Percentiles rank a stretch among this genome's conserved stretches.
Evolutionary conservation across 2,329 filamentous ascomycete species (phyloP).

Genomic region (Talaromyces sp.): DNA sequence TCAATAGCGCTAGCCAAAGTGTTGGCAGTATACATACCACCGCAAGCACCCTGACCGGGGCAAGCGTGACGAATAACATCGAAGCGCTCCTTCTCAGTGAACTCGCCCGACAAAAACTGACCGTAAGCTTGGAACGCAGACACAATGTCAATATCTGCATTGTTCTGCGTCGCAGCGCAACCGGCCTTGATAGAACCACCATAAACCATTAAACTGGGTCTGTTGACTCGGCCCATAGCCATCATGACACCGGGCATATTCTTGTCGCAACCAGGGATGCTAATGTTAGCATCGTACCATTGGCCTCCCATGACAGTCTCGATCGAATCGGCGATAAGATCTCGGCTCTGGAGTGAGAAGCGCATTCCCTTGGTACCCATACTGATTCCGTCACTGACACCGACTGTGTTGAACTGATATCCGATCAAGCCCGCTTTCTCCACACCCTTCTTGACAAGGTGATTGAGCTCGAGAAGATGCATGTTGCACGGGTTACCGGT

Average conservation of each 20-base stretch:
- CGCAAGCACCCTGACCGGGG: constrained; percentile 77
- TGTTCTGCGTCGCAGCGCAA: constrained; percentile 71
- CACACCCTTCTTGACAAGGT: constrained; percentile 70
- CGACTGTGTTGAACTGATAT: constrained; percentile 98
- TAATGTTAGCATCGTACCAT: constrained; percentile 98
- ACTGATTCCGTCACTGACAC: constrained; percentile 94
- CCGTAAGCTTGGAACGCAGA: constrained; percentile 98
- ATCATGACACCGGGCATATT: constrained; percentile 96
- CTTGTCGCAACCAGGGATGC: constrained; percentile 97
- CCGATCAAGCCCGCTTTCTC: constrained; percentile 76
- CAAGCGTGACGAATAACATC: constrained; percentile 94
- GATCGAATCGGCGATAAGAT: constrained; percentile 96
- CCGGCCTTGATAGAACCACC: constrained; percentile 92
- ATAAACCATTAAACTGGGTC: constrained; percentile 96
- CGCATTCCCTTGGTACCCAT: constrained; percentile 99
- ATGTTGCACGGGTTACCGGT: constrained; percentile 99
- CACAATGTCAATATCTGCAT: constrained; percentile 82
- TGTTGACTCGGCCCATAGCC: constrained; percentile 91
- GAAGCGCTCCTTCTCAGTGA: constrained; percentile 84
- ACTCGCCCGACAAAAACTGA: constrained; percentile 87
- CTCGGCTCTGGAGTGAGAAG: constrained; percentile 88
- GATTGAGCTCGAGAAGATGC: constrained; percentile 89
- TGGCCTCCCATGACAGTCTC: constrained; percentile 99
- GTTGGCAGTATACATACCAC: constrained; percentile 80
- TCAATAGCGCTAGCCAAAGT: constrained; percentile 74